Conservation (phyloP, 345 rosid species). For the Syzygium aromaticum region DNA sequence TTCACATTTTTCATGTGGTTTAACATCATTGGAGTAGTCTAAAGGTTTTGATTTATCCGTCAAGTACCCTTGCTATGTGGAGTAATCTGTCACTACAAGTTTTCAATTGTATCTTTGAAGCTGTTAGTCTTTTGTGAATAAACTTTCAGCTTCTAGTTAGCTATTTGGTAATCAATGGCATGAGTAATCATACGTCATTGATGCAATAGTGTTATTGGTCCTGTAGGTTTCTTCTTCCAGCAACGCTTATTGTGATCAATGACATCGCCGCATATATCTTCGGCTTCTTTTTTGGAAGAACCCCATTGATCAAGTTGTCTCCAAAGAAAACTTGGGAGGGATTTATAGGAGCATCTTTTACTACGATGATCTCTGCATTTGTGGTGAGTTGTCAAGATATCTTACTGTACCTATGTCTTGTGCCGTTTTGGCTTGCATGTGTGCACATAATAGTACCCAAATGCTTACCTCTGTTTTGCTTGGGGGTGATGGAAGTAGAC, state of each 20-base stretch:
- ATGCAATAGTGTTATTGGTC: background rate
- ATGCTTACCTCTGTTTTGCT: background rate
- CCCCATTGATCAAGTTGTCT: constrained; percentile 89
- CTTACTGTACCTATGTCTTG: background rate
- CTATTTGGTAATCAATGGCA: background rate
- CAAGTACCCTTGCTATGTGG: background rate
- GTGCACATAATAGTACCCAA: background rate
- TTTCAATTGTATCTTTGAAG: background rate
- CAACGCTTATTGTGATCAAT: constrained; percentile 86
- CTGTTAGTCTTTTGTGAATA: background rate
- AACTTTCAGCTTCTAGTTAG: background rate
- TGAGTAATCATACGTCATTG: background rate
- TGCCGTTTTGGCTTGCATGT: background rate
- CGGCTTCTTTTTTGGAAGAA: constrained; percentile 97
- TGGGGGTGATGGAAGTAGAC: background rate
- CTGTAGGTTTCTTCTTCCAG: constrained; percentile 97
- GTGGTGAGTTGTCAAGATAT: constrained; percentile 33
- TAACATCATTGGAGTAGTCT: background rate
- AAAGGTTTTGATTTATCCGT: background rate
- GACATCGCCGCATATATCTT: constrained; percentile 80
- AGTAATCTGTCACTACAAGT: background rate
- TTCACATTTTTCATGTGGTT: background rate
- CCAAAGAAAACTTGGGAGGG: constrained; percentile 99
- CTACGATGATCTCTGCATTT: constrained; percentile 89
- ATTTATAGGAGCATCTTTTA: constrained; percentile 85